Conservation (phyloP, 495 filamentous ascomycete species). For the Penicillium herquei region DNA sequence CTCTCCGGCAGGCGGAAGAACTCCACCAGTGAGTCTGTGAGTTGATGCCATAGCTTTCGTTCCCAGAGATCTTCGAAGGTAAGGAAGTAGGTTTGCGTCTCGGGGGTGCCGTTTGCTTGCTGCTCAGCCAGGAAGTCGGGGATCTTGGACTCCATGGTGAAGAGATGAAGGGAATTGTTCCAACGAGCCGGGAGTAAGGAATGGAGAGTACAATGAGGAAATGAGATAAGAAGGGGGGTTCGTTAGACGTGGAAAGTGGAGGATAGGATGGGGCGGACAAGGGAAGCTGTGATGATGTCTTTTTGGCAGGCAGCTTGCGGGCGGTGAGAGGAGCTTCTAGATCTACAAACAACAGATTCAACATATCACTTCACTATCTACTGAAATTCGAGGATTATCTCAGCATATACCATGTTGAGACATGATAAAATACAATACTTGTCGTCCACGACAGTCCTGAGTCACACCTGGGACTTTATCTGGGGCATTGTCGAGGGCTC, state of each 20-base stretch:
- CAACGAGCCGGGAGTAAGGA: background rate
- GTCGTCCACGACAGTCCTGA: no score
- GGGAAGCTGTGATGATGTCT: slow-evolving; percentile 9
- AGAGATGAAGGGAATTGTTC: background rate
- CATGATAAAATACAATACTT: no score
- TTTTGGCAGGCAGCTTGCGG: slow-evolving; percentile 6
- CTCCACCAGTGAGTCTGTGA: slow-evolving; percentile 82
- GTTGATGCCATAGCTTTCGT: slow-evolving; percentile 98
- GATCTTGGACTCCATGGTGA: slow-evolving; percentile 79
- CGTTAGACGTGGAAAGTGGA: background rate
- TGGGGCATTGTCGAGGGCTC: background rate
- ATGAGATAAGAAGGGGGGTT: background rate
- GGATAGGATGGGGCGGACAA: slow-evolving; percentile 1
- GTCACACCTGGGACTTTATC: no score
- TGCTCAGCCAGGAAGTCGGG: slow-evolving; percentile 87
- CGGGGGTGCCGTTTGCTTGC: slow-evolving; percentile 77
- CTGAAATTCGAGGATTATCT: background rate
- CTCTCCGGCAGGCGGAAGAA: slow-evolving; percentile 85
- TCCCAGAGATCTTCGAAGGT: slow-evolving; percentile 98
- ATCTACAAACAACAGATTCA: no score
- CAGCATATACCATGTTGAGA: no score
- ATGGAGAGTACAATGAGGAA: background rate
- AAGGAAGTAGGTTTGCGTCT: slow-evolving; percentile 83
- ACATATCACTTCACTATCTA: background rate
- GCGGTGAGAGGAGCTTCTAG: slow-evolving; percentile 7